Evolutionary conservation across 2,329 filamentous ascomycete species (phyloP).

Genomic region (Exserohilum rostratum): DNA sequence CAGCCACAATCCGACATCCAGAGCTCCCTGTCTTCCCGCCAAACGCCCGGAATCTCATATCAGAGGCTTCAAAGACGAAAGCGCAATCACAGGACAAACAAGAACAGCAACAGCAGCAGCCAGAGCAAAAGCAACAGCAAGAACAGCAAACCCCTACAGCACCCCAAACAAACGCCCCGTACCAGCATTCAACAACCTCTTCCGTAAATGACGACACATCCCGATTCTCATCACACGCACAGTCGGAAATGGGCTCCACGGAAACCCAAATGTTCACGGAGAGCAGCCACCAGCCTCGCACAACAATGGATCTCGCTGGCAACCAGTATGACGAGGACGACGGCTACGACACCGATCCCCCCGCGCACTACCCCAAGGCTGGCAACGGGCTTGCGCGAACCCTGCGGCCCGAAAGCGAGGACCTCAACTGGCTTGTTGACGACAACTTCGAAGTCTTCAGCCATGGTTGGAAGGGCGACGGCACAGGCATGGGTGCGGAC

Average conservation of each 20-base stretch:
- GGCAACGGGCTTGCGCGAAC: conserved; percentile 64
- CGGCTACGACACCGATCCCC: conserved; percentile 60
- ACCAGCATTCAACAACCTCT: conserved; percentile 16
- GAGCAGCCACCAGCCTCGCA: conserved; percentile 19
- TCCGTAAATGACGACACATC: conserved; percentile 44
- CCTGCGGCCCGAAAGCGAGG: conserved; percentile 62
- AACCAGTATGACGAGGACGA: conserved; percentile 52
- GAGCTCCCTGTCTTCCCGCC: conserved; percentile 69
- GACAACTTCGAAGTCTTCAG: conserved; percentile 65
- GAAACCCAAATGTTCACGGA: conserved; percentile 44
- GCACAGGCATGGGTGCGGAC: conserved; percentile 40
- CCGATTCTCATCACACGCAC: conserved; percentile 26
- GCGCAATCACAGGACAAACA: conserved; percentile 20
- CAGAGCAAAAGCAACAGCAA: not conserved
- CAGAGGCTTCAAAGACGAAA: conserved; percentile 19
- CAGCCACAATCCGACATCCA: conserved; percentile 66
- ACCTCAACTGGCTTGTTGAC: conserved; percentile 67
- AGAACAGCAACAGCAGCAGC: conserved; percentile 1
- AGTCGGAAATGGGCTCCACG: conserved; percentile 36
- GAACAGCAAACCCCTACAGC: conserved; percentile 3
- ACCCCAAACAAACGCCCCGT: conserved; percentile 11
- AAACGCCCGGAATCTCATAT: conserved; percentile 35
- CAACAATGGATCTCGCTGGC: conserved; percentile 28
- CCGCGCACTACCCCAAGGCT: conserved; percentile 66
- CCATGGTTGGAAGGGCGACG: conserved; percentile 52